A percentile compares a stretch with the other conserved stretches of the same genome.
Conservation (phyloP, 1,139 yeast species). For the Yamadazyma membranifaciens region DNA sequence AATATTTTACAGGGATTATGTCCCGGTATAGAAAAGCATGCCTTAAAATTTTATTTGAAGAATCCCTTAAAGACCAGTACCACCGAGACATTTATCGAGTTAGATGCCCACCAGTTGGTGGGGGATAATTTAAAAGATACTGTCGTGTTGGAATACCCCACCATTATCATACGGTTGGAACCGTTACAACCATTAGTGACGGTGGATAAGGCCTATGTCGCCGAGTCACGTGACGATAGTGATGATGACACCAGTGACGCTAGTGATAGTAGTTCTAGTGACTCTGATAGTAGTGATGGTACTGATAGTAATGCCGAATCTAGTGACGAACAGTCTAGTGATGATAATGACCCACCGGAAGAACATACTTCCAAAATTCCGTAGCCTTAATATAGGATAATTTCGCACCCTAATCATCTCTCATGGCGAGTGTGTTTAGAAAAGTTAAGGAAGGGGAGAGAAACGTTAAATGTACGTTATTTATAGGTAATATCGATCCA, state of each 20-base stretch:
- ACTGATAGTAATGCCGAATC: slow-evolving; percentile 9
- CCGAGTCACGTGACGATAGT: slow-evolving; percentile 6
- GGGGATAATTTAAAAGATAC: slow-evolving; percentile 51
- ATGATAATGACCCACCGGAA: slow-evolving; percentile 13
- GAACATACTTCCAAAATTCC: slow-evolving; percentile 7
- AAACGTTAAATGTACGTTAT: slow-evolving; percentile 67
- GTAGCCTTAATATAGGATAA: not conserved
- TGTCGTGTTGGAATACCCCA: slow-evolving; percentile 76
- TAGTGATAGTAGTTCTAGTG: slow-evolving; percentile 15
- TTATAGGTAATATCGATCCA: slow-evolving; percentile 81
- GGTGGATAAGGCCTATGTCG: slow-evolving; percentile 20
- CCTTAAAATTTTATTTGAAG: slow-evolving; percentile 32
- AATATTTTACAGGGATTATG: slow-evolving; percentile 19
- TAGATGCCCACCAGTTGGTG: slow-evolving; percentile 24
- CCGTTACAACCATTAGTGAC: too few relatives aligned
- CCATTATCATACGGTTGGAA: slow-evolving; percentile 43
- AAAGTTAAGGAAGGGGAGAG: slow-evolving; percentile 19
- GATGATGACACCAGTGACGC: slow-evolving; percentile 11
- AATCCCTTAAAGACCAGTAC: slow-evolving; percentile 25
- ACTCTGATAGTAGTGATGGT: slow-evolving; percentile 14
- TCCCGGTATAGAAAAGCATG: slow-evolving; percentile 13
- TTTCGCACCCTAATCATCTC: not conserved
- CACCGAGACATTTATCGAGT: slow-evolving; percentile 17
- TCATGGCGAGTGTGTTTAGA: slow-evolving; percentile 2
- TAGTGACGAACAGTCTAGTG: not conserved